Percentiles rank a stretch among this genome's conserved stretches.
These are phyloP conservation scores for Phycomyces blakesleeanus DNA, from an alignment of 192 early-diverging fungal genomes.

Conservation along the genomic window DNA sequence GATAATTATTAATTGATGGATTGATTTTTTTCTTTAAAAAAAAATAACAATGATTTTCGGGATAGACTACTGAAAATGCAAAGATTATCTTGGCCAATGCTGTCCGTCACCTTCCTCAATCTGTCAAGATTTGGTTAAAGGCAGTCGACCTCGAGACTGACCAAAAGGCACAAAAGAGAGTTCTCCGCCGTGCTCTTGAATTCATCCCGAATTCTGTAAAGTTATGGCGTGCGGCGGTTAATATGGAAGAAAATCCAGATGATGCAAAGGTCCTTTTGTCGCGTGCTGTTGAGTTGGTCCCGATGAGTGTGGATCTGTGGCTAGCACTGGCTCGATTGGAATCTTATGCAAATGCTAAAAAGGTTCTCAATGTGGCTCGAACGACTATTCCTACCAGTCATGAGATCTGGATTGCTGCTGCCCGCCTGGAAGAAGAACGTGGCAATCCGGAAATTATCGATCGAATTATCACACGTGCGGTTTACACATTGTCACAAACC, in stretches of 20 bases:
- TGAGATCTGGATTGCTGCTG: slow-evolving; percentile 95
- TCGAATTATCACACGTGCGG: slow-evolving; percentile 68
- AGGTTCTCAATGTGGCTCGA: slow-evolving; percentile 89
- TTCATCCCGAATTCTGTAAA: slow-evolving; percentile 87
- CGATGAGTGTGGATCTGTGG: slow-evolving; percentile 90
- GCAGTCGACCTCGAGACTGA: slow-evolving; percentile 86
- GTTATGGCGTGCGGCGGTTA: slow-evolving; percentile 91
- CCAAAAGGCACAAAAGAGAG: slow-evolving; percentile 67
- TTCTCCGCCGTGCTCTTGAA: slow-evolving; percentile 89
- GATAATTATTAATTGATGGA: too few species aligned
- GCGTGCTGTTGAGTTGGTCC: slow-evolving; percentile 92
- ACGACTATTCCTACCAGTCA: slow-evolving; percentile 79
- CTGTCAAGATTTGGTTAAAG: slow-evolving; percentile 89
- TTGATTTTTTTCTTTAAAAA: too few species aligned
- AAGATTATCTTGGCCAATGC: slow-evolving; percentile 91
- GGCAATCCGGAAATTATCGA: slow-evolving; percentile 62
- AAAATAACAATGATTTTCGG: too few species aligned
- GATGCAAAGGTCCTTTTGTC: slow-evolving; percentile 89
- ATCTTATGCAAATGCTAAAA: slow-evolving; percentile 80
- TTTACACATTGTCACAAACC: slow-evolving; percentile 57
- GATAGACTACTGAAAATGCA: slow-evolving; percentile 69
- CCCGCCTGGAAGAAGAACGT: slow-evolving; percentile 85
- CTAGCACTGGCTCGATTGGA: slow-evolving; percentile 92
- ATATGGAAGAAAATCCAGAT: slow-evolving; percentile 86
- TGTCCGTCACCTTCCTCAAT: slow-evolving; percentile 83